Percentiles rank a stretch among this genome's conserved stretches.
Conservation (phyloP, 257 asterid genomes). For the Ajuga chamaepitys region DNA sequence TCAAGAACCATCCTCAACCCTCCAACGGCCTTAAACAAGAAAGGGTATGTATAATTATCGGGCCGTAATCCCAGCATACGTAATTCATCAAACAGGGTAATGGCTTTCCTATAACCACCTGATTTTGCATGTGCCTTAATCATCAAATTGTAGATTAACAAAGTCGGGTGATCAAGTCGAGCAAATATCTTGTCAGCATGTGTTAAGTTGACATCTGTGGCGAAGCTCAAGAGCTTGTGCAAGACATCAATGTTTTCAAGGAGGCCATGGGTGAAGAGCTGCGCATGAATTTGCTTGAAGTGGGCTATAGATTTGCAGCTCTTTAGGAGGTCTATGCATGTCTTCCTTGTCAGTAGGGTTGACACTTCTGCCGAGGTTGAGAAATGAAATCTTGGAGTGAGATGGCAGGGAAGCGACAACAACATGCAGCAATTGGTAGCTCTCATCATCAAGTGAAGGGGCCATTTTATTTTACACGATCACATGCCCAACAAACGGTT, state of each 20-base stretch:
- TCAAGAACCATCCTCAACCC: constrained; percentile 35
- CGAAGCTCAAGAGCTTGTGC: constrained; percentile 64
- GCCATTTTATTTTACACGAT: background rate
- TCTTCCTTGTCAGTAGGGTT: constrained; percentile 26
- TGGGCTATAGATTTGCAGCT: constrained; percentile 53
- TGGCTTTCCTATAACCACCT: constrained; percentile 33
- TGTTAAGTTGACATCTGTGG: constrained; percentile 32
- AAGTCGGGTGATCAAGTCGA: constrained; percentile 37
- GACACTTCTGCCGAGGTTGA: constrained; percentile 18
- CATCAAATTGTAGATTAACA: constrained; percentile 66
- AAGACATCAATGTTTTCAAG: constrained; percentile 51
- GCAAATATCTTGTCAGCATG: constrained; percentile 53
- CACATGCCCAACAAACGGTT: background rate
- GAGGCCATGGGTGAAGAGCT: constrained; percentile 45
- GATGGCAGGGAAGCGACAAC: constrained; percentile 18
- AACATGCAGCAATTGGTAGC: background rate
- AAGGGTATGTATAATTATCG: constrained; percentile 77
- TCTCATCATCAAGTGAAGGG: constrained; percentile 8
- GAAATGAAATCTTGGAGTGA: constrained; percentile 21
- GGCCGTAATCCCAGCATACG: constrained; percentile 53
- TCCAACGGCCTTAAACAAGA: constrained; percentile 65
- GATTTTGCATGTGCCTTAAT: constrained; percentile 52
- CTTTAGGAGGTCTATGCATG: constrained; percentile 51
- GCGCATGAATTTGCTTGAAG: constrained; percentile 65
- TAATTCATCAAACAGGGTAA: constrained; percentile 62